Percentiles rank a stretch among this genome's conserved stretches.
Conservation (phyloP, 2,329 filamentous ascomycete genomes). For the Colletotrichum tabaci region DNA sequence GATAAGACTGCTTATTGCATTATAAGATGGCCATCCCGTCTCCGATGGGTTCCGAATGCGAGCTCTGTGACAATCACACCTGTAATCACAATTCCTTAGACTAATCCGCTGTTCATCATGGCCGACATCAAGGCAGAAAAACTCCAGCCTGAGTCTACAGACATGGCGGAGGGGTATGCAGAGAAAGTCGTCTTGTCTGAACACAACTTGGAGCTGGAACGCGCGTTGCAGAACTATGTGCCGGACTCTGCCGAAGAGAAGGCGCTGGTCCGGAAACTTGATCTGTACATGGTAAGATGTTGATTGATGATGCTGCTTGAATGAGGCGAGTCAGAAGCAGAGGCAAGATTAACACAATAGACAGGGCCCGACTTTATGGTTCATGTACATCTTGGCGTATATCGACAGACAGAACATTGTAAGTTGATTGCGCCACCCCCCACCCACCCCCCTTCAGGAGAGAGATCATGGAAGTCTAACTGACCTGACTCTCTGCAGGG, state of each 20-base stretch:
- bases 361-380: conserved; percentile 48
- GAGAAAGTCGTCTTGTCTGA: conserved; percentile 14
- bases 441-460: too few relatives aligned
- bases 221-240: conserved; percentile 30
- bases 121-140: conserved; percentile 27
- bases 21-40: background rate
- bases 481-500: conserved; percentile 47
- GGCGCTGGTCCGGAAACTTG: conserved; percentile 48
- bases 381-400: conserved; percentile 51
- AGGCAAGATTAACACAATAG: background rate
- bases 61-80: background rate
- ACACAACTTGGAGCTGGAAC: conserved; percentile 24
- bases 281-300: conserved; percentile 46
- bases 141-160: background rate
- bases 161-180: conserved; percentile 22
- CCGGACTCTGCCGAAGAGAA: conserved; percentile 39
- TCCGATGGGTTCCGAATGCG: background rate
- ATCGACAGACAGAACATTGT: conserved; percentile 45
- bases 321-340: background rate
- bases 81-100: background rate
- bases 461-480: conserved; percentile 48
- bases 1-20: background rate
- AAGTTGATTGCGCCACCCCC: conserved; percentile 18
- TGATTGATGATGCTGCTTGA: background rate
- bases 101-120: background rate